Base-by-base conservation (phyloP, 768 basidiomycete species). In the Scleroderma bovista region DNA sequence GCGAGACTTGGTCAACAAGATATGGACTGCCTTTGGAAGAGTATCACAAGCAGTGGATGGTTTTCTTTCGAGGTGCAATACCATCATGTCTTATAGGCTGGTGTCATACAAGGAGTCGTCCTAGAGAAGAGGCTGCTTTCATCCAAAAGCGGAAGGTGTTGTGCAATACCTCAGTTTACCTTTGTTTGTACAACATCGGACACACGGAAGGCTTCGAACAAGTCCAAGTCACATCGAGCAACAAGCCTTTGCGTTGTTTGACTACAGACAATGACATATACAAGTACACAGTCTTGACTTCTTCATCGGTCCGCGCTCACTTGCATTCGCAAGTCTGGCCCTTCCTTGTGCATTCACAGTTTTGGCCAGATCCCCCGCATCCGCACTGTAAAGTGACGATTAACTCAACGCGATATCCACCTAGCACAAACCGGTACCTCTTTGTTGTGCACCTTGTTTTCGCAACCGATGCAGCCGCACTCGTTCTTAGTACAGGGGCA, bases 391-490 rank as follows among this genome's bases (percentile, higher is more conserved):
- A 20, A 53, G 36, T 46, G 2, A 16, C n/a, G 31, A 29, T 23
- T 17, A 38, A 13, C 13, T 11, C 10, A 12, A 23, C 10, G 22
- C 5, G 10, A n/a, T 15, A 11, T 3, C 3, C 8, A 36, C 32
- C 9, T n/a, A 12, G 29, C 34, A 22, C 22, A 22, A 22, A 29
- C 9, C 9, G 43, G 15, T 37, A 61, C 63, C 44, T 68, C 57
- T 17, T 40, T 24, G 19, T 65, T 57, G 37, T 61, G 59, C 9
- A 60, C 48, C 43, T 59, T 63, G 33, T 71, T 71, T 5, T 50
- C 50, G 51, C 69, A 71, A 17, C 52, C 32, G 8, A 49, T 17
- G 56, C 69, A 71, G 39, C 60, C 44, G 39, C 69, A 71, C 37
- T 56, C 55, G 46, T 58, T 59, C 50, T 61, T 65, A 2, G 63